Conservation (phyloP, 306 rosid genomes). For the Fragaria nilgerrensis region DNA sequence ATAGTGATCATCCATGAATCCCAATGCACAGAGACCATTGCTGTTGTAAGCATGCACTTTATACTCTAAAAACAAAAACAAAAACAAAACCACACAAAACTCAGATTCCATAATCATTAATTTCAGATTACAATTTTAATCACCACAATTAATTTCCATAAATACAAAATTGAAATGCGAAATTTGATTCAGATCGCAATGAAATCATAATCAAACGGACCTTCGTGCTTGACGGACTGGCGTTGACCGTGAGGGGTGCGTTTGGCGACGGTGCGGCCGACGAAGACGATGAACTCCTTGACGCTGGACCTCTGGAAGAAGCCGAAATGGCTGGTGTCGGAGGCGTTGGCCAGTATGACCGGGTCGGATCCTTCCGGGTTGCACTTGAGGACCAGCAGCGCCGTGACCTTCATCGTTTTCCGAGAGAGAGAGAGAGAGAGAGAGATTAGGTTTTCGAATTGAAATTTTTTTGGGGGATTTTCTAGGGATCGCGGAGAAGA, state of each 20-base stretch:
- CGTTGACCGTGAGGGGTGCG: constrained; percentile 88
- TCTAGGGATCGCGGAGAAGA: no score
- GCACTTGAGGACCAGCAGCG: constrained; percentile 82
- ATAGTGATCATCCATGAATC: constrained; percentile 97
- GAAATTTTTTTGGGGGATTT: no score
- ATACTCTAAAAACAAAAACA: constrained; percentile 52
- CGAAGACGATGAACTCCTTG: constrained; percentile 83
- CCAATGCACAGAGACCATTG: constrained; percentile 95
- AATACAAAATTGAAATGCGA: background rate
- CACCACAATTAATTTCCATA: background rate
- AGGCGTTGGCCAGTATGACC: constrained; percentile 61
- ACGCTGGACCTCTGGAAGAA: constrained; percentile 92
- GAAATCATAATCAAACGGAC: constrained; percentile 21
- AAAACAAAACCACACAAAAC: background rate
- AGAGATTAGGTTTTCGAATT: no score
- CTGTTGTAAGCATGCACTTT: constrained; percentile 87
- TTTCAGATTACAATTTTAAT: background rate
- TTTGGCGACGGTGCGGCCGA: constrained; percentile 92
- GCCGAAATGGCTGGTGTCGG: constrained; percentile 76
- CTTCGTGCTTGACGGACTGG: constrained; percentile 98
- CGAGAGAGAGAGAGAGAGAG: no score
- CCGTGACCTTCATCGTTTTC: constrained; percentile 82
- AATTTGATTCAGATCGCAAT: background rate
- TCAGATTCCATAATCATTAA: background rate
- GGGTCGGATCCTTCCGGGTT: constrained; percentile 87